Conservation (phyloP, 441 rosid genomes). For the Viola pubescens region DNA sequence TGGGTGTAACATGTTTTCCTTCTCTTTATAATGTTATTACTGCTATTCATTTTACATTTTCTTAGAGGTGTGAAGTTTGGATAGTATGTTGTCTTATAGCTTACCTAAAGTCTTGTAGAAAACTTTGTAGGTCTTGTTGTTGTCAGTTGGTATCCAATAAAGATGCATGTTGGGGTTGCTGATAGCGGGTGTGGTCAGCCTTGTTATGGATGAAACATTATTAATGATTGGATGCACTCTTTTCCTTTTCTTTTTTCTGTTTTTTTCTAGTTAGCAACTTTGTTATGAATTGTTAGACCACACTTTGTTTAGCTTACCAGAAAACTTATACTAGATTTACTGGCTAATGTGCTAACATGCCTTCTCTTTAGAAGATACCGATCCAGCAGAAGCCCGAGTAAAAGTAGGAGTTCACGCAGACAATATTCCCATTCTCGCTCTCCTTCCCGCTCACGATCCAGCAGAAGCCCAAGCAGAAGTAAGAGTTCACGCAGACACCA, state of each 20-base stretch:
- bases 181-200: background rate
- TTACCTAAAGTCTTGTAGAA: too few species aligned
- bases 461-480: slow-evolving; percentile 50
- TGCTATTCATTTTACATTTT: too few species aligned
- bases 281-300: background rate
- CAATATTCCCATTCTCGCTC: slow-evolving; percentile 43
- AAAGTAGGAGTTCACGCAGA: slow-evolving; percentile 51
- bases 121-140: too few species aligned
- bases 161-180: too few species aligned
- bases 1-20: too few species aligned
- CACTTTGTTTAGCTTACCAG: background rate
- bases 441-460: slow-evolving; percentile 39
- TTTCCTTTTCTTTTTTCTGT: background rate
- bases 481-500: slow-evolving; percentile 46
- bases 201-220: background rate
- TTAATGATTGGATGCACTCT: too few species aligned
- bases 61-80: too few species aligned
- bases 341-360: slow-evolving; percentile 4
- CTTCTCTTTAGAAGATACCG: slow-evolving; percentile 36
- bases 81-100: too few species aligned
- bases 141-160: too few species aligned
- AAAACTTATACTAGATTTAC: background rate
- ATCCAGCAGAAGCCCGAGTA: slow-evolving; percentile 55
- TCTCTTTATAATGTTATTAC: too few species aligned
- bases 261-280: background rate